Conservation (phyloP, 2,329 filamentous ascomycete genomes). For the Gyromitra esculenta region DNA sequence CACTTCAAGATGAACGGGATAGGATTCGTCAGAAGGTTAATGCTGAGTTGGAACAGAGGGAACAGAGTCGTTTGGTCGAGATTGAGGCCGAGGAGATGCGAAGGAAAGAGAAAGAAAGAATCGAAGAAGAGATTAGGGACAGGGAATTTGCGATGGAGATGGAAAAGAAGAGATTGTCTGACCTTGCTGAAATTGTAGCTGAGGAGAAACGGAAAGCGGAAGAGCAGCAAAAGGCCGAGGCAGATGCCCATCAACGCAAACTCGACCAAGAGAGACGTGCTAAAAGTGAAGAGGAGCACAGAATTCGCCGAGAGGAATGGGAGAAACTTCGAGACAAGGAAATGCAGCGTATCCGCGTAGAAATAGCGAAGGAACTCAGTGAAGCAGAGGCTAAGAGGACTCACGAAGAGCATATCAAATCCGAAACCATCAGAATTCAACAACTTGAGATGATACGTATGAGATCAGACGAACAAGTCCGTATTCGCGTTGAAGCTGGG, state of each 20-base stretch:
- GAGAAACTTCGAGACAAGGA: slow-evolving; percentile 38
- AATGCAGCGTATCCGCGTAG: slow-evolving; percentile 27
- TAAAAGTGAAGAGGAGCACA: slow-evolving; percentile 40
- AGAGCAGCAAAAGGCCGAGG: slow-evolving; percentile 22
- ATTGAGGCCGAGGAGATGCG: slow-evolving; percentile 32
- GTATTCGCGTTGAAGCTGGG: slow-evolving; percentile 32
- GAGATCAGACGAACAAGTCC: slow-evolving; percentile 38
- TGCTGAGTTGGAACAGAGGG: slow-evolving; percentile 30
- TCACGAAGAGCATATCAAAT: slow-evolving; percentile 25
- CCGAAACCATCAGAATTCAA: slow-evolving; percentile 30
- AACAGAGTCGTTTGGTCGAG: slow-evolving; percentile 31
- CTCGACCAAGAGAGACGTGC: slow-evolving; percentile 33
- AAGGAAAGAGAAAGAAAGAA: slow-evolving; percentile 28
- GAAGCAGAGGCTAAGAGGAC: slow-evolving; percentile 34
- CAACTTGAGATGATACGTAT: slow-evolving; percentile 42
- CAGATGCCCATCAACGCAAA: slow-evolving; percentile 24
- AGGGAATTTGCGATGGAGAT: slow-evolving; percentile 22
- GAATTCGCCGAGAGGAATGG: slow-evolving; percentile 41
- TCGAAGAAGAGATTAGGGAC: slow-evolving; percentile 32
- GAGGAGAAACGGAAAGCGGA: slow-evolving; percentile 37
- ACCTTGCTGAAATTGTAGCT: slow-evolving; percentile 34
- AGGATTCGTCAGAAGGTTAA: slow-evolving; percentile 36
- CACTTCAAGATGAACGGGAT: slow-evolving; percentile 32
- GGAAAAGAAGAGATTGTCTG: slow-evolving; percentile 31
- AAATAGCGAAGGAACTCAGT: slow-evolving; percentile 44